Evolutionary conservation across 345 rosid species (phyloP), one percentile per base, ranked within the genome.

Genomic region (Brassica juncea): DNA sequence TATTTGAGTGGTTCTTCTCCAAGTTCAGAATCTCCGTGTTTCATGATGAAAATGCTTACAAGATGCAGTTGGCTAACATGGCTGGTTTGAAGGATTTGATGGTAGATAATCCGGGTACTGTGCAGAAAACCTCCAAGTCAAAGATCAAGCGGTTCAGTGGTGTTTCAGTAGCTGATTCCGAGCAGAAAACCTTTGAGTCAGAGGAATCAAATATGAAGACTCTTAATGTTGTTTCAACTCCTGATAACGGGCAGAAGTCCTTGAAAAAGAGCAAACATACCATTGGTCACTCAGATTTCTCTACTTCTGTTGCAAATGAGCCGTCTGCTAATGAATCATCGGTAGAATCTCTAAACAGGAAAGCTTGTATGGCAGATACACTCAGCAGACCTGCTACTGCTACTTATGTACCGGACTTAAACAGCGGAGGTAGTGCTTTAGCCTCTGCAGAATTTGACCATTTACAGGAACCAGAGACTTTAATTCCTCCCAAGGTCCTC

Each of bases 1-100:
- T 78, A 11, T 52, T 71, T n/a, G 94, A 86, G 71, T 88, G 93
- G 94, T 89, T 94, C 86, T 90, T 92, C 82, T 87, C 95, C 75
- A 89, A 80, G 82, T 91, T 91, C 78, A 88, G 99, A 86, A 91
- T 87, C 66, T 90, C 89, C 0, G 75, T 66, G 59, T 89, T 79
- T 82, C 94, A 83, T 66, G 97, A 92, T 49, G 92, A 88, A 79
- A 83, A 82, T 61, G 82, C 85, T 70, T 82, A 86, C 67, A 94
- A 90, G 83, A 83, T 54, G 84, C 80, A 85, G 82, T 87, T 84
- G 84, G 86, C 81, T 86, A 88, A 74, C 77, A 59, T 78, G 78
- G 84, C 84, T 73, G 85, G 74, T 60, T 81, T 74, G 77, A 84
- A 83, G 77, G 88, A 86, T 39, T 49, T 52, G 75, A 72, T 68